Evolutionary conservation across 1,284 basidiomycete genomes (phyloP).

Genomic region (Ustilago xerochloae): DNA sequence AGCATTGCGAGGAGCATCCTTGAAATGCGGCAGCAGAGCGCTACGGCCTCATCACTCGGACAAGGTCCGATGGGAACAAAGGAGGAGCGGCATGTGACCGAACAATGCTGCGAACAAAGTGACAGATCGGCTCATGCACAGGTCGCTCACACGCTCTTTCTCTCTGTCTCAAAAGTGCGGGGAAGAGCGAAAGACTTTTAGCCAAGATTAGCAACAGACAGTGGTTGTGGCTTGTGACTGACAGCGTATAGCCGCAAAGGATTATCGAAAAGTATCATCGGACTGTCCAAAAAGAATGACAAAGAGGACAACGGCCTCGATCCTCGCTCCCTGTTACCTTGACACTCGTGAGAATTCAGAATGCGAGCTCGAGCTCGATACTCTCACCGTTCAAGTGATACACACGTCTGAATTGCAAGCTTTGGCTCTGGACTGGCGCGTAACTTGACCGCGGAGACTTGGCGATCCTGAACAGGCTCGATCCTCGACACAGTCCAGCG

Average conservation of each 20-base stretch:
- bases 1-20: not conserved
- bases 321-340: too few relatives aligned
- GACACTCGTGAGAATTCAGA: too few relatives aligned
- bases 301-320: too few relatives aligned
- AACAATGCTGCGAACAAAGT: not conserved
- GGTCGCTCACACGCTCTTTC: too few relatives aligned
- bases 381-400: not conserved
- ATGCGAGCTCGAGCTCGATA: not conserved
- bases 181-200: not conserved
- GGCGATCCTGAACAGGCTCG: too few relatives aligned
- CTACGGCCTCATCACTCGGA: constrained; percentile 11
- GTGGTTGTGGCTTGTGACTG: too few relatives aligned
- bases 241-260: too few relatives aligned
- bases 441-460: not conserved
- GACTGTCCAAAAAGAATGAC: not conserved
- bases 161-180: not conserved
- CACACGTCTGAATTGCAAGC: not conserved
- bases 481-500: too few relatives aligned
- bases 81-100: not conserved
- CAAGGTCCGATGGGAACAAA: constrained; percentile 17
- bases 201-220: too few relatives aligned
- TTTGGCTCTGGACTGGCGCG: not conserved
- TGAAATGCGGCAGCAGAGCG: not conserved
- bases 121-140: too few relatives aligned
- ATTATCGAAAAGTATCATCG: not conserved